Evolutionary conservation across 257 asterid species (phyloP).

Genomic region (Plantago elongata): DNA sequence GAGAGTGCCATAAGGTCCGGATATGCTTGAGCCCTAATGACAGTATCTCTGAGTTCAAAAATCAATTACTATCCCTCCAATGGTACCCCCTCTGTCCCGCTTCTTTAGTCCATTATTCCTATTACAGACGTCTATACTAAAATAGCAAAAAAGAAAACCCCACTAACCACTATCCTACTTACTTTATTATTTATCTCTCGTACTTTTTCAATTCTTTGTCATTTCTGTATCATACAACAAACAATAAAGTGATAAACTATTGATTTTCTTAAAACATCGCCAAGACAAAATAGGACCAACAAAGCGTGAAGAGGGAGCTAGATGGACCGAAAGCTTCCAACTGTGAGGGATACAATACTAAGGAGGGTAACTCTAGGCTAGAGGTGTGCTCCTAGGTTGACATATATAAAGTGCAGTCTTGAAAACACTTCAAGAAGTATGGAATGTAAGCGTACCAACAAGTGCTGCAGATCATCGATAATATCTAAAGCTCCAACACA

Average conservation of each 20-base stretch:
- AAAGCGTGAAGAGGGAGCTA: too few species aligned
- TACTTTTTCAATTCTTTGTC: too few species aligned
- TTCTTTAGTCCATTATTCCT: too few species aligned
- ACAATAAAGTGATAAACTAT: too few species aligned
- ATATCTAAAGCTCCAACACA: slow-evolving; percentile 98
- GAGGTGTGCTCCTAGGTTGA: background rate
- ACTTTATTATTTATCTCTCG: too few species aligned
- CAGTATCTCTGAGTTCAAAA: background rate
- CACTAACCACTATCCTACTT: too few species aligned
- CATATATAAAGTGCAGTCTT: slow-evolving; percentile 8
- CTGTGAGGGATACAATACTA: background rate
- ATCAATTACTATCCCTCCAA: background rate
- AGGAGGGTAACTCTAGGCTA: background rate
- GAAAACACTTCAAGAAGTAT: slow-evolving; percentile 12
- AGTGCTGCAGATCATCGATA: slow-evolving; percentile 85
- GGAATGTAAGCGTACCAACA: slow-evolving; percentile 57
- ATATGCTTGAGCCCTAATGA: slow-evolving; percentile 5
- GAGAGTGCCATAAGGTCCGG: background rate
- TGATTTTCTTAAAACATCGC: too few species aligned
- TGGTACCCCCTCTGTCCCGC: too few species aligned
- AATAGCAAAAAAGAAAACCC: too few species aligned
- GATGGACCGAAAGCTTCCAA: background rate
- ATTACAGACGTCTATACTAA: too few species aligned
- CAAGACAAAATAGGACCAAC: too few species aligned
- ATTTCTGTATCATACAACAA: too few species aligned